These are phyloP conservation scores for Cercospora berteroae DNA, from an alignment of 2,329 filamentous ascomycete species.

Conservation along the genomic window DNA sequence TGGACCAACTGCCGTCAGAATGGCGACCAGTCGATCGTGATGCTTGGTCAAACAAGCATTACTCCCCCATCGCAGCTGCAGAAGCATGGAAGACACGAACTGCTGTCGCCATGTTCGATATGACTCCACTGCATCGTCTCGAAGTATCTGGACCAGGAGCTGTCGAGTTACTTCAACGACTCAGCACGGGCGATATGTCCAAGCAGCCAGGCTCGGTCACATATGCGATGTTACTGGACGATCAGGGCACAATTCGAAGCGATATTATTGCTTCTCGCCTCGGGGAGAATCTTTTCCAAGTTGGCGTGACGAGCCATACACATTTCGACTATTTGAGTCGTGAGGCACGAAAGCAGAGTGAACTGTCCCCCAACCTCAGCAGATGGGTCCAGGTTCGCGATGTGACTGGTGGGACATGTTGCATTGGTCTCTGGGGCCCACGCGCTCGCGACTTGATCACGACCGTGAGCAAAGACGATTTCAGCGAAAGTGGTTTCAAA, in stretches of 20 bases:
- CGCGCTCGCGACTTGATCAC: constrained; percentile 53
- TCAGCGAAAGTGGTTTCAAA: constrained; percentile 47
- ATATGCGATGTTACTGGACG: constrained; percentile 58
- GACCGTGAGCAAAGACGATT: constrained; percentile 48
- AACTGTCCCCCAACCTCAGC: constrained; percentile 26
- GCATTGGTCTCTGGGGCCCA: constrained; percentile 63
- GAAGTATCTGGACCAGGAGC: constrained; percentile 60
- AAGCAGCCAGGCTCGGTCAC: constrained; percentile 52
- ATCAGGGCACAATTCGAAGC: constrained; percentile 54
- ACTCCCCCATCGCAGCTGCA: constrained; percentile 58
- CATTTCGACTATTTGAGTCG: constrained; percentile 56
- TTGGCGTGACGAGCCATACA: constrained; percentile 56
- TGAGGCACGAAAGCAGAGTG: constrained; percentile 52
- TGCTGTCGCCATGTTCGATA: constrained; percentile 61
- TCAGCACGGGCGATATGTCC: constrained; percentile 53
- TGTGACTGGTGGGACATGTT: constrained; percentile 60
- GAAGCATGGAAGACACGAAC: constrained; percentile 66
- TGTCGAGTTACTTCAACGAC: constrained; percentile 53
- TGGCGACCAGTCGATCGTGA: constrained; percentile 59
- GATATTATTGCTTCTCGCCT: constrained; percentile 59
- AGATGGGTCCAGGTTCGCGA: constrained; percentile 55
- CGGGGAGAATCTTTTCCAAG: constrained; percentile 51
- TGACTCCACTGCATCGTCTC: constrained; percentile 59
- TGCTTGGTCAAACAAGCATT: constrained; percentile 57
- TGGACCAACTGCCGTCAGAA: constrained; percentile 51